Evolutionary conservation across 2,329 filamentous ascomycete genomes (phyloP).

Genomic region (Cytospora chrysosperma): DNA sequence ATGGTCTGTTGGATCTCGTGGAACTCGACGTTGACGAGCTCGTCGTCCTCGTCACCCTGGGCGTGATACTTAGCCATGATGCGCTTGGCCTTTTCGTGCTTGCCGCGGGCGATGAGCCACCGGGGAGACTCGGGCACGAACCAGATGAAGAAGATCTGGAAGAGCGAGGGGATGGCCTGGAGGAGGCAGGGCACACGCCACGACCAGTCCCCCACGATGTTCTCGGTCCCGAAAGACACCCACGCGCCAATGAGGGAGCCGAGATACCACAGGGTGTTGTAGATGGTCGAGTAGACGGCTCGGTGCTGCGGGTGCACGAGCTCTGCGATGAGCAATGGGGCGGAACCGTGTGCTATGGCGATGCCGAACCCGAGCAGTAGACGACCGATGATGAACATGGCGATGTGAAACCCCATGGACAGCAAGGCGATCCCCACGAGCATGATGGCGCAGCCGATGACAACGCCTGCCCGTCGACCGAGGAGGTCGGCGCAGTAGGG

Average conservation of each 20-base stretch:
- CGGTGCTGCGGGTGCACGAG: conserved; percentile 41
- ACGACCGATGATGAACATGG: conserved; percentile 41
- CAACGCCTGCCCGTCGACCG: conserved; percentile 44
- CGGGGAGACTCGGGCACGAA: conserved; percentile 67
- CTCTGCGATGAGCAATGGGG: conserved; percentile 34
- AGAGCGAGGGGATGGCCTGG: conserved; percentile 36
- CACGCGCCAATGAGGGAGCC: conserved; percentile 32
- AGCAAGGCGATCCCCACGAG: conserved; percentile 42
- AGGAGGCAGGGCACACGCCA: conserved; percentile 23
- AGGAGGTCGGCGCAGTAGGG: conserved; percentile 46
- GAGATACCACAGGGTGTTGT: conserved; percentile 32
- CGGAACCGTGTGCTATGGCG: conserved; percentile 26
- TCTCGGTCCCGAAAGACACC: conserved; percentile 28
- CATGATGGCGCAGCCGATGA: conserved; percentile 44
- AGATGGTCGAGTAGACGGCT: conserved; percentile 33
- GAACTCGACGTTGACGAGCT: conserved; percentile 41
- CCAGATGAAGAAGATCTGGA: conserved; percentile 66
- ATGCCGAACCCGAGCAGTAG: conserved; percentile 38
- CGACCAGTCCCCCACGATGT: conserved; percentile 13
- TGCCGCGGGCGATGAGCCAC: conserved; percentile 63
- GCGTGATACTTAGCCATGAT: conserved; percentile 36
- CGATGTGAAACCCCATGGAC: conserved; percentile 37
- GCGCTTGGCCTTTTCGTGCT: conserved; percentile 31
- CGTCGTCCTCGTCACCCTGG: conserved; percentile 37
- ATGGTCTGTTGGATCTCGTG: conserved; percentile 45